Percentiles rank a stretch among this genome's conserved stretches.
Evolutionary conservation across 2,329 filamentous ascomycete genomes (phyloP).

Genomic region (Mycosphaerella sp.): DNA sequence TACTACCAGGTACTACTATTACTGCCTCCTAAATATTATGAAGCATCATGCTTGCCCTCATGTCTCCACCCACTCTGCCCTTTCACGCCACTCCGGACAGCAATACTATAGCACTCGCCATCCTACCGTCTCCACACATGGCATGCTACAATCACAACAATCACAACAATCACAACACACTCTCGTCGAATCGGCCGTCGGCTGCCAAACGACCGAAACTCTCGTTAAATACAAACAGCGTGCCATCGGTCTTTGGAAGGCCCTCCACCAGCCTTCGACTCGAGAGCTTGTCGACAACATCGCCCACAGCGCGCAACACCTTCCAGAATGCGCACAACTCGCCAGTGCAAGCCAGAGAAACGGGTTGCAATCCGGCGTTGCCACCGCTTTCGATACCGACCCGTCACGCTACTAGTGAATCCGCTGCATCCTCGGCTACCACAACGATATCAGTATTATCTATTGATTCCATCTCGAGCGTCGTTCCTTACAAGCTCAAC

Average conservation of each 20-base stretch:
- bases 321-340: slow-evolving; percentile 54
- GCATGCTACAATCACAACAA: slow-evolving; percentile 19
- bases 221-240: slow-evolving; percentile 51
- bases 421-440: slow-evolving; percentile 36
- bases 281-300: slow-evolving; percentile 49
- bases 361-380: neutral
- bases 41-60: slow-evolving; percentile 28
- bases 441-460: slow-evolving; percentile 29
- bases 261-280: slow-evolving; percentile 50
- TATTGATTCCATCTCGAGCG: slow-evolving; percentile 30
- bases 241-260: slow-evolving; percentile 46
- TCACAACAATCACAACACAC: slow-evolving; percentile 1
- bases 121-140: slow-evolving; percentile 32
- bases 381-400: neutral
- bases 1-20: too few species aligned
- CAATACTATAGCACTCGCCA: slow-evolving; percentile 43
- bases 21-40: too few species aligned
- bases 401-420: slow-evolving; percentile 11
- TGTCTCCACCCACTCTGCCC: slow-evolving; percentile 22
- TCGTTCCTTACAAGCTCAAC: slow-evolving; percentile 42
- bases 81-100: slow-evolving; percentile 25
- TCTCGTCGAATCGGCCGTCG: slow-evolving; percentile 21
- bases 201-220: slow-evolving; percentile 50
- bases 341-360: slow-evolving; percentile 9
- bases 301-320: slow-evolving; percentile 56